Conservation (phyloP, 306 rosid genomes). For the Pueraria montana region DNA sequence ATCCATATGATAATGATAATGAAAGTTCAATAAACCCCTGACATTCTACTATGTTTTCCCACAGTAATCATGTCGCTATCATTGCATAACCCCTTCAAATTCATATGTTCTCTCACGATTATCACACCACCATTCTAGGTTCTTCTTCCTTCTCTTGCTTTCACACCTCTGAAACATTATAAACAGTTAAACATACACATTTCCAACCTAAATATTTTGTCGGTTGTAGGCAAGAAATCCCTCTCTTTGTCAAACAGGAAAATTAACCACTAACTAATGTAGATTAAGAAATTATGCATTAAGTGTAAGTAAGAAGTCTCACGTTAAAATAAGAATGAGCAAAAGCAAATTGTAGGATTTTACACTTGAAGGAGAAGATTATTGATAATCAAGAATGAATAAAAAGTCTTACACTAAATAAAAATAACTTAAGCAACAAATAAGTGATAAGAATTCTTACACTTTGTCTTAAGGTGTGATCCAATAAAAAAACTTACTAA, state of each 20-base stretch:
- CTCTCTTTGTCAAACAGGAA: neutral
- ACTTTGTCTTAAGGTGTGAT: no score
- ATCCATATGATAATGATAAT: no score
- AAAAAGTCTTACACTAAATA: no score
- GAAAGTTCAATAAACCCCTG: neutral
- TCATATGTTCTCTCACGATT: neutral
- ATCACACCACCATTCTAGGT: neutral
- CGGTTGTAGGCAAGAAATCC: neutral
- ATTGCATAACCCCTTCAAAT: neutral
- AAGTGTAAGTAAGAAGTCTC: no score
- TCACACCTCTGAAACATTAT: neutral
- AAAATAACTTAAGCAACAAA: no score
- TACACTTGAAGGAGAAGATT: neutral
- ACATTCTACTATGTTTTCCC: slow-evolving; percentile 13
- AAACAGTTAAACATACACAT: neutral
- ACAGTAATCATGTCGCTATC: slow-evolving; percentile 6
- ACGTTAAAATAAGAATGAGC: no score
- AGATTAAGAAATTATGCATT: no score
- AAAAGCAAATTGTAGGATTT: no score
- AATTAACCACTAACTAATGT: neutral
- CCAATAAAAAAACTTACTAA: no score
- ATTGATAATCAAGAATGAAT: no score
- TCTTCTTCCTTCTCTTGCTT: neutral
- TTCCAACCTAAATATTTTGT: neutral
- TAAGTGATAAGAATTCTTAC: no score